phyloP scores from a whole-genome alignment of 192 early-diverging fungal genomes.

The Coemansia asiatica region DNA sequence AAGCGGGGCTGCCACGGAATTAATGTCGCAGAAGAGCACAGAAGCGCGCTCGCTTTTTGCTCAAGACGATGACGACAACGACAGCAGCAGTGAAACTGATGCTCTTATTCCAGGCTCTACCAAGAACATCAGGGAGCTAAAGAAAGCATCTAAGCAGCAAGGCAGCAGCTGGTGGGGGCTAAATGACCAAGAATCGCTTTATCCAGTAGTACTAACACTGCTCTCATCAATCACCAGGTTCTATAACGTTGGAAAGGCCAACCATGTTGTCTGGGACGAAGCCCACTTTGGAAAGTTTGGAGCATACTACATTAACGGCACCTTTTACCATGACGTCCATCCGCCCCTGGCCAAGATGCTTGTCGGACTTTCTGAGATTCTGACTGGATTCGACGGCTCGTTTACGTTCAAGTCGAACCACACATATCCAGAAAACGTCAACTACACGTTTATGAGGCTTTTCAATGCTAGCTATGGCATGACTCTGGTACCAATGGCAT shows the following conservation, averaged over 20 bases:
- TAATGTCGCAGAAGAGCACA: background rate
- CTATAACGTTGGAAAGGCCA: slow-evolving; percentile 28
- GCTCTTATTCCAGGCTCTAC: background rate
- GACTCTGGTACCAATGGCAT: slow-evolving; percentile 84
- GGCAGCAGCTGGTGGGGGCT: slow-evolving; percentile 10
- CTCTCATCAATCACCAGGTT: slow-evolving; percentile 35
- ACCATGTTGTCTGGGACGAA: slow-evolving; percentile 74
- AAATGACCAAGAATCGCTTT: slow-evolving; percentile 2
- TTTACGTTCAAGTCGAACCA: slow-evolving; percentile 84
- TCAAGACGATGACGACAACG: slow-evolving; percentile 9
- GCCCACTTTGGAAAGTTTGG: slow-evolving; percentile 79
- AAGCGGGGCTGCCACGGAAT: background rate
- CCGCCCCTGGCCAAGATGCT: slow-evolving; percentile 98
- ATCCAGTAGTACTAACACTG: slow-evolving; percentile 21
- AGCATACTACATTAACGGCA: slow-evolving; percentile 85
- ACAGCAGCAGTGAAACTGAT: background rate
- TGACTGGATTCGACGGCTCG: slow-evolving; percentile 84
- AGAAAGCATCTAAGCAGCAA: background rate
- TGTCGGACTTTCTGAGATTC: slow-evolving; percentile 75
- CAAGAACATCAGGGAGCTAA: background rate
- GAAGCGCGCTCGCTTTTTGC: slow-evolving; percentile 21
- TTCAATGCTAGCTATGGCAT: slow-evolving; percentile 89
- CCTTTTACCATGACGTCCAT: slow-evolving; percentile 98
- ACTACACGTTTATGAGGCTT: slow-evolving; percentile 86
- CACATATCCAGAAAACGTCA: slow-evolving; percentile 64